These are phyloP conservation scores for Lachnellula hyalina DNA, from an alignment of 2,329 filamentous ascomycete genomes.

Conservation along the genomic window DNA sequence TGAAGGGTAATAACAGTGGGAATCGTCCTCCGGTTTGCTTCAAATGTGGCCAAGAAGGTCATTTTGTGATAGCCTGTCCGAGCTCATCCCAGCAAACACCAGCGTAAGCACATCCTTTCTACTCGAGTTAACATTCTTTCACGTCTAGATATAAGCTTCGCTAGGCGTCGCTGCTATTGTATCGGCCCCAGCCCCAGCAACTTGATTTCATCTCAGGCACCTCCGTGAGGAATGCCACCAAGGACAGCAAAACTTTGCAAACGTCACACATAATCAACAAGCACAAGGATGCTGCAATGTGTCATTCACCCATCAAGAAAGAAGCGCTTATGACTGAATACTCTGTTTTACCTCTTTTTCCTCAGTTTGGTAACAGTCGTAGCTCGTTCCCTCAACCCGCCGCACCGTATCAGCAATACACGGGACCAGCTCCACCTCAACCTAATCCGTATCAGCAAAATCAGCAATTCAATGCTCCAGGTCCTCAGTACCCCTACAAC, in stretches of 20 bases:
- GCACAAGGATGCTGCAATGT: not conserved
- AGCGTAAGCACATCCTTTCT: slow-evolving; percentile 40
- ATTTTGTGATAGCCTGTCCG: slow-evolving; percentile 50
- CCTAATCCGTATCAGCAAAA: slow-evolving; percentile 16
- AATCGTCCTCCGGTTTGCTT: slow-evolving; percentile 41
- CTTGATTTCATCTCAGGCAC: not conserved
- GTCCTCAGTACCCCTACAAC: slow-evolving; percentile 12
- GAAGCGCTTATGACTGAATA: not conserved
- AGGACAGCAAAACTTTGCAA: not conserved
- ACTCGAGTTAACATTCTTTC: not conserved
- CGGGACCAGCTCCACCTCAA: slow-evolving; percentile 14
- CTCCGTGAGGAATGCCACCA: not conserved
- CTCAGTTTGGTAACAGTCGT: slow-evolving; percentile 16
- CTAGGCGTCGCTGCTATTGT: not conserved
- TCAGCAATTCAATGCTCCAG: slow-evolving; percentile 21
- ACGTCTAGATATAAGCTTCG: not conserved
- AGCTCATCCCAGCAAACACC: slow-evolving; percentile 43
- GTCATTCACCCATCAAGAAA: not conserved
- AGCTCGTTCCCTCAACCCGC: slow-evolving; percentile 17
- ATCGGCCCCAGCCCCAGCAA: not conserved
- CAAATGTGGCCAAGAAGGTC: slow-evolving; percentile 47
- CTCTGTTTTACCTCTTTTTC: not conserved
- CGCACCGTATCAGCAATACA: slow-evolving; percentile 24
- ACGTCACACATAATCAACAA: not conserved
- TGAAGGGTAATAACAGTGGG: slow-evolving; percentile 14